A percentile compares a stretch with the other conserved stretches of the same genome.
phyloP scores from a whole-genome alignment of 805 yeast genomes.

The Candida hispaniensis region DNA sequence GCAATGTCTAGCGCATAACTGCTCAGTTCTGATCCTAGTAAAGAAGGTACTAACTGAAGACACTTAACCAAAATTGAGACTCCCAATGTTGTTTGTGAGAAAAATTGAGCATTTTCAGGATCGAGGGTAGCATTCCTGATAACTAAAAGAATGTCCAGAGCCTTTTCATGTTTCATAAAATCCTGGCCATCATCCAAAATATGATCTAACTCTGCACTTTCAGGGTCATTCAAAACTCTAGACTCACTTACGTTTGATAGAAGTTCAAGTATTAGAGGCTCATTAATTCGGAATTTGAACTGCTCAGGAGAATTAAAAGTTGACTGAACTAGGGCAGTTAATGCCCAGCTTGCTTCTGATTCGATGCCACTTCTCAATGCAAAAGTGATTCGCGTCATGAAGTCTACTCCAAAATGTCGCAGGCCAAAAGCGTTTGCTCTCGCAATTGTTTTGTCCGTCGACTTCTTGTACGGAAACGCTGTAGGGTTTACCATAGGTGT shows the following conservation, averaged over 20 bases:
- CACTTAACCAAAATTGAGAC: slow-evolving; percentile 28
- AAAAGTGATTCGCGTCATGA: slow-evolving; percentile 55
- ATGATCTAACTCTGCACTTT: slow-evolving; percentile 6
- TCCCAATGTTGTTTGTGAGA: slow-evolving; percentile 37
- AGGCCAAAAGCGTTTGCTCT: slow-evolving; percentile 20
- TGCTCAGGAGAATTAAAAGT: slow-evolving; percentile 42
- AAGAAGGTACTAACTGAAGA: slow-evolving; percentile 24
- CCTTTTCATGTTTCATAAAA: slow-evolving; percentile 24
- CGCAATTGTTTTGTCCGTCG: slow-evolving; percentile 19
- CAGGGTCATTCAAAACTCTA: slow-evolving; percentile 21
- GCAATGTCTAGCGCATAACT: slow-evolving; percentile 65
- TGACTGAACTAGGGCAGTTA: slow-evolving; percentile 40
- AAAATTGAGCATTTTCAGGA: slow-evolving; percentile 59
- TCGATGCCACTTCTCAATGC: slow-evolving; percentile 55
- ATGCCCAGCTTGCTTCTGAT: slow-evolving; percentile 63
- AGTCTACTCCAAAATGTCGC: slow-evolving; percentile 48
- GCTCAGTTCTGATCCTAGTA: slow-evolving; percentile 41
- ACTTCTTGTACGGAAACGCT: slow-evolving; percentile 24
- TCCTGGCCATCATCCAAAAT: slow-evolving; percentile 19
- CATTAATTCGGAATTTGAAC: slow-evolving; percentile 37
- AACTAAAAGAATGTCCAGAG: slow-evolving; percentile 47
- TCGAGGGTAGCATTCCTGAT: slow-evolving; percentile 79
- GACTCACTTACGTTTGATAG: slow-evolving; percentile 36
- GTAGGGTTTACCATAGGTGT: slow-evolving; percentile 29
- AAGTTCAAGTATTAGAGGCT: slow-evolving; percentile 31